Conservation (phyloP, 257 asterid genomes). For the Thymus quinquecostatus region DNA sequence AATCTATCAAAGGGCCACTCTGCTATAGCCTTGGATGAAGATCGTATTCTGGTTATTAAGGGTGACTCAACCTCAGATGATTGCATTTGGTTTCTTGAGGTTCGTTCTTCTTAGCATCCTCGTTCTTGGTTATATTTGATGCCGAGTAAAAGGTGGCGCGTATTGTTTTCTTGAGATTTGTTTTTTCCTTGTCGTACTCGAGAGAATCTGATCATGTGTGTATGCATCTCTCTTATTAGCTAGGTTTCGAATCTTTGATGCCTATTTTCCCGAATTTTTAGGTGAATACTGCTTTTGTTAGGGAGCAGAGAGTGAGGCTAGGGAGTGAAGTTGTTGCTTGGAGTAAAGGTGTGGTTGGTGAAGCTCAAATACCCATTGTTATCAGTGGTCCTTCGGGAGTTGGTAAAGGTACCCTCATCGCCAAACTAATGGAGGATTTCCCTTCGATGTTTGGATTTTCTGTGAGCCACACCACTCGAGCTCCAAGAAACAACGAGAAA, state of each 20-base stretch:
- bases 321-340: slow-evolving; percentile 90
- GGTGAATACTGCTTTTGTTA: slow-evolving; percentile 81
- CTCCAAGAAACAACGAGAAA: slow-evolving; percentile 76
- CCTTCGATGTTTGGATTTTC: slow-evolving; percentile 90
- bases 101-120: slow-evolving; percentile 31
- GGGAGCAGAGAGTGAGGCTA: slow-evolving; percentile 60
- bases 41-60: slow-evolving; percentile 67
- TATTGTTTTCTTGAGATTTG: slow-evolving; percentile 96
- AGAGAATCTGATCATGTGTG: background rate
- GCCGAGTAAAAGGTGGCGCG: slow-evolving; percentile 42
- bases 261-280: slow-evolving; percentile 30
- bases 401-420: slow-evolving; percentile 90
- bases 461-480: slow-evolving; percentile 97
- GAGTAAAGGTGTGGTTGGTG: slow-evolving; percentile 86
- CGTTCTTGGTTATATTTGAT: too few species aligned
- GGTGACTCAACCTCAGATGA: slow-evolving; percentile 61
- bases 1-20: slow-evolving; percentile 61
- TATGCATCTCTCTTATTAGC: background rate
- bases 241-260: background rate
- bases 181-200: background rate
- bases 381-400: slow-evolving; percentile 98
- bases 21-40: slow-evolving; percentile 63
- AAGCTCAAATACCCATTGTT: slow-evolving; percentile 72
- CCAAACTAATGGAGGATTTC: slow-evolving; percentile 84
- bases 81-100: slow-evolving; percentile 98